phyloP scores from a whole-genome alignment of 1,284 basidiomycete genomes.

The Boletus subluridellus region DNA sequence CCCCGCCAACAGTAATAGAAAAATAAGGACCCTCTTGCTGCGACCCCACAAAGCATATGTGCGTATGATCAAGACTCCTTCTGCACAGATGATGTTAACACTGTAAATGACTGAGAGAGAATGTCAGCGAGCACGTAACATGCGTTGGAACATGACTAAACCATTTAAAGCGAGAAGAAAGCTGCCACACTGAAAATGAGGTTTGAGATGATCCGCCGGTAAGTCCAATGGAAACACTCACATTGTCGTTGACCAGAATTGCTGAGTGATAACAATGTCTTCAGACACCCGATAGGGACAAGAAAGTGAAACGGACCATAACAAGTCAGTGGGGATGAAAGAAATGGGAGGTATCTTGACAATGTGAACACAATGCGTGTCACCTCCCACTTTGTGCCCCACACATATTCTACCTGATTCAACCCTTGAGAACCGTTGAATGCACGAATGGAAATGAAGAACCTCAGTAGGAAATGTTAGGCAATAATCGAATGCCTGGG shows the following conservation, averaged over 20 bases:
- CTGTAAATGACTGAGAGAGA: slow-evolving; percentile 15
- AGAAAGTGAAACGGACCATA: slow-evolving; percentile 13
- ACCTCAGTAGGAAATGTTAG: slow-evolving; percentile 14
- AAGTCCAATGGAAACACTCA: slow-evolving; percentile 1
- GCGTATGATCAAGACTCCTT: slow-evolving; percentile 16
- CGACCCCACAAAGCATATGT: no score
- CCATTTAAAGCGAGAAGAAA: slow-evolving; percentile 20
- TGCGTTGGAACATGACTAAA: not conserved
- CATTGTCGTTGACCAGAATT: not conserved
- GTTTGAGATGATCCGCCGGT: not conserved
- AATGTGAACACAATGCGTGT: slow-evolving; percentile 26
- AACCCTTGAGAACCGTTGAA: not conserved
- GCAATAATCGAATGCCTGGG: slow-evolving; percentile 6
- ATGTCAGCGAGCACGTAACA: not conserved
- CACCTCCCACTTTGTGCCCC: slow-evolving; percentile 25
- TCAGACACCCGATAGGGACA: not conserved
- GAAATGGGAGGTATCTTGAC: slow-evolving; percentile 22
- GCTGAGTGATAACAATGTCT: slow-evolving; percentile 2
- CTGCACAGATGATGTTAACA: slow-evolving; percentile 19
- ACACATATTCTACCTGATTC: slow-evolving; percentile 24
- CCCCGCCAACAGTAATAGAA: slow-evolving; percentile 21
- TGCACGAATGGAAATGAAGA: not conserved
- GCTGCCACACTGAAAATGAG: slow-evolving; percentile 17
- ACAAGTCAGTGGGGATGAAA: slow-evolving; percentile 12
- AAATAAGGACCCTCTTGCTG: no score